Base-by-base conservation (phyloP, 345 rosid genomes). In the Gossypium raimondii region DNA sequence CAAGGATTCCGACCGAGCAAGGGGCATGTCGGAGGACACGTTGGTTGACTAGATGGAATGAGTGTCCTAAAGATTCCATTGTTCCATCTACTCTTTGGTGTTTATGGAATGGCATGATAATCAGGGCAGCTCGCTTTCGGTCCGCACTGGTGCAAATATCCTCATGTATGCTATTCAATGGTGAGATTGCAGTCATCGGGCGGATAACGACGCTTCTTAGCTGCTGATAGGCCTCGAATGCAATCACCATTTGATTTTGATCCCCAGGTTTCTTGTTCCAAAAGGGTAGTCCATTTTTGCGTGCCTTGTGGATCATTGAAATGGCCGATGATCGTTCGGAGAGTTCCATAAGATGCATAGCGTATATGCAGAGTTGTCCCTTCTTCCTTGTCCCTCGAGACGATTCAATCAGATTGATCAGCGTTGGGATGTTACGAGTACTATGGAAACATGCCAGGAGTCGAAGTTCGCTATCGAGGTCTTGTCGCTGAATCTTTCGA, bases 111-210 rank as follows among this genome's bases (percentile, higher is more conserved):
- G 94, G 93, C 11, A 90, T 79, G 9, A 92, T 17, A 18, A 92
- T 86, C 79, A 87, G 73, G 1, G 94, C 86, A 0, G 84, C 87
- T 7, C 86, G 84, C 48, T 90, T 90, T 66, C 78, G 84, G 57
- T 90, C 83, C 0, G 97, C 93, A 34, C 87, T 86, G 16, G 82
- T 74, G 84, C 89, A 87, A 43, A 92, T 88, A 72, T 92, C 94
- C 53, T 78, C 87, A 58, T 88, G 93, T 68, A 90, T 88, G 68
- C 73, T 85, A 55, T 55, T 18, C 18, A 92, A 79, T 11, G 85
- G 77, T 5, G 97, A 90, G 73, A 92, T 90, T 20, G 93, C 94
- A 0, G 92, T 90, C 96, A 90, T 90, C 4, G 96, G 94, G 38
- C 96, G 88, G 78, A 93, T 87, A 0, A 83, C 77, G n/a, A 88